phyloP scores from a whole-genome alignment of 78 protist species.

The Dictyostelium capitatum region DNA sequence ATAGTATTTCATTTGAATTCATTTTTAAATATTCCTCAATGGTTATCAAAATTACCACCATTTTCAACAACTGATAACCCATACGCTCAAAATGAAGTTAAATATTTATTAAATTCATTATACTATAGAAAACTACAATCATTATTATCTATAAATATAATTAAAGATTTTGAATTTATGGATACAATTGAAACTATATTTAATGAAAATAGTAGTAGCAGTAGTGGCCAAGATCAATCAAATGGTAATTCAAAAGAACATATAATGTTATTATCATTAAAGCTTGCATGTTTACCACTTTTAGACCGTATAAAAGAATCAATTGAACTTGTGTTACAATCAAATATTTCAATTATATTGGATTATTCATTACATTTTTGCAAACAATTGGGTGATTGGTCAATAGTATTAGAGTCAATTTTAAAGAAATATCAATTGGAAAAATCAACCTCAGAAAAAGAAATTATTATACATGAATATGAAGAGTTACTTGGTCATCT shows the following conservation, averaged over 20 bases:
- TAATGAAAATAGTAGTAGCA: not conserved
- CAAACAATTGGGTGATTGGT: slow-evolving; percentile 33
- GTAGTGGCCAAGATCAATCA: not conserved
- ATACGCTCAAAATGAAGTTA: slow-evolving; percentile 28
- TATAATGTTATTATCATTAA: slow-evolving; percentile 37
- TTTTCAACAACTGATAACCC: slow-evolving; percentile 38
- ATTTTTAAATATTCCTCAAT: slow-evolving; percentile 52
- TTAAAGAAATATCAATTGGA: slow-evolving; percentile 22
- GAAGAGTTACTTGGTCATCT: slow-evolving; percentile 48
- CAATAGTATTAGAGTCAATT: slow-evolving; percentile 29
- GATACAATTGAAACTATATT: slow-evolving; percentile 59
- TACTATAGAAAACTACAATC: slow-evolving; percentile 77
- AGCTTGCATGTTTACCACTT: slow-evolving; percentile 58
- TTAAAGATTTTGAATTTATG: slow-evolving; percentile 71
- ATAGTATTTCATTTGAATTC: slow-evolving; percentile 54
- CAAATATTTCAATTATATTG: slow-evolving; percentile 10
- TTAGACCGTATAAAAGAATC: slow-evolving; percentile 44
- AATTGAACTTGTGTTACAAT: slow-evolving; percentile 24
- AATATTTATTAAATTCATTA: slow-evolving; percentile 14
- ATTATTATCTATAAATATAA: not conserved
- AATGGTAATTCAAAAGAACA: slow-evolving; percentile 3
- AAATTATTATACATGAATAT: slow-evolving; percentile 29
- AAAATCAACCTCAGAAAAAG: not conserved
- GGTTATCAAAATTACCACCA: slow-evolving; percentile 77
- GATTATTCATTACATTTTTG: slow-evolving; percentile 71